Evolutionary conservation across 2,329 filamentous ascomycete genomes (phyloP), one percentile per base, ranked within the genome.

Genomic region (Coniella lustricola): DNA sequence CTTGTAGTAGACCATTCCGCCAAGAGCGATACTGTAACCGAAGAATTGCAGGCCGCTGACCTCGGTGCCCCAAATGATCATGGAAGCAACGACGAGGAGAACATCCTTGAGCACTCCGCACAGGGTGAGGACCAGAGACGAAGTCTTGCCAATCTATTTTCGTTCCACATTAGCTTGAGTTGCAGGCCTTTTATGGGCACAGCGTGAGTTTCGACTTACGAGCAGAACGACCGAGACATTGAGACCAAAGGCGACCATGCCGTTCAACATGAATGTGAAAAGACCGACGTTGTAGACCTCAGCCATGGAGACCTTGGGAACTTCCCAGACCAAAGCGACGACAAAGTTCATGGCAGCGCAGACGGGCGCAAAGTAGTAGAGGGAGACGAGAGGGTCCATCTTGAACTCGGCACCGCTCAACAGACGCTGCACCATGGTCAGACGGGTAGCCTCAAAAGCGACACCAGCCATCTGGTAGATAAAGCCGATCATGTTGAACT

Each of bases 51-150:
- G 78, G 48, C 71, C 71, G 14, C 84, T 81, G 55, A 91, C 83
- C 44, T 83, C 79, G 54, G 87, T 87, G 58, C 80, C 79, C 84
- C 87, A 91, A 66, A 91, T 87, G 56, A 87, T 67, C 81, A 90
- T 89, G 53, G 85, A 90, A 39, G 85, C 84, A 46, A 75, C 72
- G 51, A 93, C 87, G 44, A 93, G 83, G 60, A 93, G 77, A 51
- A 93, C 87, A 67, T 93, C 87, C 77, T 91, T 93, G 55, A 93
- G 81, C 34, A 93, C 87, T 72, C 87, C 87, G 63, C 85, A 91
- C 40, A 93, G 84, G 29, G 88, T 93, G 61, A 93, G 83, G 59
- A 91, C 84, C 47, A 93, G 83, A 45, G 87, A 87, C 1, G 87
- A 91, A 14, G 87, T 91, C 74, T 87, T 90, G 72, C 87, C 87